Evolutionary conservation across 1,284 basidiomycete genomes (phyloP).

Genomic region (Mycosarcoma maydis): DNA sequence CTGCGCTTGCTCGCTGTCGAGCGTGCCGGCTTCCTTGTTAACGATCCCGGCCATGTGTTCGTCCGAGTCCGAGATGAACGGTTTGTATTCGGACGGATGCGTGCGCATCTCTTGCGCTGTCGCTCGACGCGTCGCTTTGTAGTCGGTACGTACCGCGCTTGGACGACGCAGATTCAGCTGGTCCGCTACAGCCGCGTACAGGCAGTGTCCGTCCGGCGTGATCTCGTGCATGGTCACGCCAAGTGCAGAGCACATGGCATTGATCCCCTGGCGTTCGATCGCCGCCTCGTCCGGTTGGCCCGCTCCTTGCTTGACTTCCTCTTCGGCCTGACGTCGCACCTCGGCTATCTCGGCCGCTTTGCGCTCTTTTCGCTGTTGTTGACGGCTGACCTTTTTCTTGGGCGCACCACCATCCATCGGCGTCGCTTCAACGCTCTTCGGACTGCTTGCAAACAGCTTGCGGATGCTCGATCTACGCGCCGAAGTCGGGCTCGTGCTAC

Average conservation of each 20-base stretch:
- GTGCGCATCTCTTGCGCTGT: slow-evolving; percentile 84
- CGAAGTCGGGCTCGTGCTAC: slow-evolving; percentile 10
- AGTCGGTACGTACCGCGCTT: slow-evolving; percentile 66
- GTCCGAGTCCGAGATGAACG: slow-evolving; percentile 78
- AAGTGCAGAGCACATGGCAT: slow-evolving; percentile 47
- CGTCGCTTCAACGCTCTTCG: slow-evolving; percentile 16
- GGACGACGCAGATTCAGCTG: slow-evolving; percentile 69
- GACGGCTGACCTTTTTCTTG: slow-evolving; percentile 45
- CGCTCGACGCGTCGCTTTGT: slow-evolving; percentile 71
- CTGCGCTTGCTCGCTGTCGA: slow-evolving; percentile 70
- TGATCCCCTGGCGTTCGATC: slow-evolving; percentile 50
- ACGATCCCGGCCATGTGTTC: slow-evolving; percentile 70
- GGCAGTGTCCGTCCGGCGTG: slow-evolving; percentile 92
- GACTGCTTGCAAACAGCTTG: slow-evolving; percentile 37
- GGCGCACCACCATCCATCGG: slow-evolving; percentile 7
- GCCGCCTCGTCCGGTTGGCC: slow-evolving; percentile 48
- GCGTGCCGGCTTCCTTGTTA: slow-evolving; percentile 77
- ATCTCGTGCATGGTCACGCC: slow-evolving; percentile 71
- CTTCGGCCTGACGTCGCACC: slow-evolving; percentile 45
- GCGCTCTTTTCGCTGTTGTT: slow-evolving; percentile 51
- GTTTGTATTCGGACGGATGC: slow-evolving; percentile 90
- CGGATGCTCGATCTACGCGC: slow-evolving; percentile 24
- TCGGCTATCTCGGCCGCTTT: slow-evolving; percentile 55
- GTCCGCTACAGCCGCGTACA: slow-evolving; percentile 91
- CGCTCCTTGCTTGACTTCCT: slow-evolving; percentile 51